Percentiles rank a stretch among this genome's conserved stretches.
These are phyloP conservation scores for Plenodomus lindquistii DNA, from an alignment of 2,329 filamentous ascomycete species.

Conservation along the genomic window DNA sequence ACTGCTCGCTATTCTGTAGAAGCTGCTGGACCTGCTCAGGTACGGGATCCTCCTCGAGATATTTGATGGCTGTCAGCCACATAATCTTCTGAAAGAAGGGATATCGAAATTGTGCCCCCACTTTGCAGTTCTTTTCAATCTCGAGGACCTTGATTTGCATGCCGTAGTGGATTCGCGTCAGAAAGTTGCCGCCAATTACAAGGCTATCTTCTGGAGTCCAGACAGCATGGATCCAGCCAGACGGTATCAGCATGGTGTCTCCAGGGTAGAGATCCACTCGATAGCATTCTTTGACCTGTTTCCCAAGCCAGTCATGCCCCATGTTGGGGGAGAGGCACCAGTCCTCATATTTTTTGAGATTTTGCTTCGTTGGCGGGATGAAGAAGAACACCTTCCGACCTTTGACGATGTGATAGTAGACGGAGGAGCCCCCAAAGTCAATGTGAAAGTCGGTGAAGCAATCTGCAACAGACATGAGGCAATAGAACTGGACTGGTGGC, in stretches of 20 bases:
- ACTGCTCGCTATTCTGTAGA: constrained; percentile 60
- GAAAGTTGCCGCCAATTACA: constrained; percentile 72
- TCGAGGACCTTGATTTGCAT: constrained; percentile 69
- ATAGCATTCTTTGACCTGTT: constrained; percentile 68
- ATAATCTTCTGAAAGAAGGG: constrained; percentile 71
- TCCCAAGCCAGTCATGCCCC: constrained; percentile 67
- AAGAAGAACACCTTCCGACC: constrained; percentile 74
- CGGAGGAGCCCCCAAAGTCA: constrained; percentile 71
- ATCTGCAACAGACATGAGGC: constrained; percentile 71
- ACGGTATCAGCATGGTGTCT: constrained; percentile 72
- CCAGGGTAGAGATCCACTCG: constrained; percentile 67
- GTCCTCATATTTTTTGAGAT: constrained; percentile 71
- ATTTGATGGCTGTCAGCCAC: constrained; percentile 68
- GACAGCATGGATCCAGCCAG: constrained; percentile 73
- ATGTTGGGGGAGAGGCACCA: constrained; percentile 71
- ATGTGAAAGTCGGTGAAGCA: constrained; percentile 75
- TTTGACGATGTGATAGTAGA: constrained; percentile 71
- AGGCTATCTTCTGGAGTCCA: constrained; percentile 72
- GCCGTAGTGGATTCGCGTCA: constrained; percentile 66
- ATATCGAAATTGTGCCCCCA: constrained; percentile 67
- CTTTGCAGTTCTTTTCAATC: constrained; percentile 69
- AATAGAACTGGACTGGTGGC: constrained; percentile 69
- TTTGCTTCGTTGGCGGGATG: constrained; percentile 68
- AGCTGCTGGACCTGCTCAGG: constrained; percentile 59
- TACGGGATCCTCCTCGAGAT: constrained; percentile 67